phyloP scores from a whole-genome alignment of 2,329 filamentous ascomycete species.

The Lecanosticta acicola region DNA sequence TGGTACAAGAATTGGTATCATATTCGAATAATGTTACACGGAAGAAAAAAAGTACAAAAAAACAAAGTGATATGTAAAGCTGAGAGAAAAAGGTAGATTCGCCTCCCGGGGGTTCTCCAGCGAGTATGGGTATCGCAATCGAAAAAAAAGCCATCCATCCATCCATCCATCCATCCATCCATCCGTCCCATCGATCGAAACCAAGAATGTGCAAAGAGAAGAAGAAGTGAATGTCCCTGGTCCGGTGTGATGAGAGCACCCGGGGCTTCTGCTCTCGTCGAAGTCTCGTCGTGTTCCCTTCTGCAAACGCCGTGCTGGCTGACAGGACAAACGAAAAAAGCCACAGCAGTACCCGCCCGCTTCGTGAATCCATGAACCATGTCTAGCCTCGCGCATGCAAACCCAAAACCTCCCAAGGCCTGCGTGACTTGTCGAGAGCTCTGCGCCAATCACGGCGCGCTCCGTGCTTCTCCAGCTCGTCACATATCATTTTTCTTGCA shows the following conservation, averaged over 20 bases:
- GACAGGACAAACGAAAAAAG: neutral
- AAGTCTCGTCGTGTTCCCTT: neutral
- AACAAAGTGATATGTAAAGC: neutral
- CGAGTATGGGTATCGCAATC: neutral
- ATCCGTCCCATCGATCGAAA: neutral
- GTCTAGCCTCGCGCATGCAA: slow-evolving; percentile 10
- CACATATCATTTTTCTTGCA: slow-evolving; percentile 4
- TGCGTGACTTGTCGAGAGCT: slow-evolving; percentile 3
- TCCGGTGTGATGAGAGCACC: too few species aligned
- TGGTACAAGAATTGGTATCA: too few species aligned
- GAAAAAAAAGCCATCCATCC: neutral
- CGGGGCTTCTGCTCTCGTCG: too few species aligned
- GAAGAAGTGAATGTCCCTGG: neutral
- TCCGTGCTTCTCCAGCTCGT: slow-evolving; percentile 12
- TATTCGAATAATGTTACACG: too few species aligned
- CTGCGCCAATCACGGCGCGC: slow-evolving; percentile 5
- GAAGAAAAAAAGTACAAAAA: too few species aligned
- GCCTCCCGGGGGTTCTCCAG: neutral
- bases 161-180: neutral
- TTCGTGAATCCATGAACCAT: slow-evolving; percentile 14
- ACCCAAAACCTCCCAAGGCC: slow-evolving; percentile 1
- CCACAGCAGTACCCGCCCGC: neutral
- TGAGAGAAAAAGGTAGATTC: neutral
- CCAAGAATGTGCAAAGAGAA: neutral
- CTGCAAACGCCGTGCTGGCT: slow-evolving; percentile 1